A percentile compares a stretch with the other conserved stretches of the same genome.
Evolutionary conservation across 805 yeast genomes (phyloP).

Genomic region (Yarrowia sp.): DNA sequence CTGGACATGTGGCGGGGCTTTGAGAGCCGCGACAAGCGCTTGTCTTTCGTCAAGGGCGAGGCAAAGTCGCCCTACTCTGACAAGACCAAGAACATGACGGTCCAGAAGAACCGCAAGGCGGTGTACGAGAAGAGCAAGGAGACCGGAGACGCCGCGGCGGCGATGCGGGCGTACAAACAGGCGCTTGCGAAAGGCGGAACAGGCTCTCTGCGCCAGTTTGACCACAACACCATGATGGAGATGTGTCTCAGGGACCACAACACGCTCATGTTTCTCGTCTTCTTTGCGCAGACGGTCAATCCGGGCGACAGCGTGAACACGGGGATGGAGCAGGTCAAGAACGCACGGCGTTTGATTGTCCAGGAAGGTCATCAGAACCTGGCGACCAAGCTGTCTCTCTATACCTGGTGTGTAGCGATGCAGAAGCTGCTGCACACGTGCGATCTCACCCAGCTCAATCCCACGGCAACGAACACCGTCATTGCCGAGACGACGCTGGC

Average conservation of each 20-base stretch:
- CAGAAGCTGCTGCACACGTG: neutral
- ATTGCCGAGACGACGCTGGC: neutral
- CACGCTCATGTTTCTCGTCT: constrained; percentile 4
- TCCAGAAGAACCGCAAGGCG: neutral
- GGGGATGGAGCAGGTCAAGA: neutral
- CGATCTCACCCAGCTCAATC: neutral
- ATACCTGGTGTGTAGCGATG: constrained; percentile 4
- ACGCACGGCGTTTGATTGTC: neutral
- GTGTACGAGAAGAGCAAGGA: neutral
- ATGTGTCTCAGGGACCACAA: neutral
- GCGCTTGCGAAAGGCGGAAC: neutral
- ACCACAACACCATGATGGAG: constrained; percentile 6
- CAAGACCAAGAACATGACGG: neutral
- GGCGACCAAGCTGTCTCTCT: neutral
- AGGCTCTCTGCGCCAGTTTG: neutral
- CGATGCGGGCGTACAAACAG: neutral
- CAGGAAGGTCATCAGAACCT: neutral
- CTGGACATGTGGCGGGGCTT: neutral
- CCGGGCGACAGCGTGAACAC: neutral
- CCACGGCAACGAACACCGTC: neutral
- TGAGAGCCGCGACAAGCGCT: neutral
- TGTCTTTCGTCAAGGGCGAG: neutral
- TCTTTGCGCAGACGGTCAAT: neutral
- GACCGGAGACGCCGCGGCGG: neutral
- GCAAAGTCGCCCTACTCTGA: no score